Base-by-base conservation (phyloP, 768 basidiomycete genomes). In the Coprinopsis sp. region DNA sequence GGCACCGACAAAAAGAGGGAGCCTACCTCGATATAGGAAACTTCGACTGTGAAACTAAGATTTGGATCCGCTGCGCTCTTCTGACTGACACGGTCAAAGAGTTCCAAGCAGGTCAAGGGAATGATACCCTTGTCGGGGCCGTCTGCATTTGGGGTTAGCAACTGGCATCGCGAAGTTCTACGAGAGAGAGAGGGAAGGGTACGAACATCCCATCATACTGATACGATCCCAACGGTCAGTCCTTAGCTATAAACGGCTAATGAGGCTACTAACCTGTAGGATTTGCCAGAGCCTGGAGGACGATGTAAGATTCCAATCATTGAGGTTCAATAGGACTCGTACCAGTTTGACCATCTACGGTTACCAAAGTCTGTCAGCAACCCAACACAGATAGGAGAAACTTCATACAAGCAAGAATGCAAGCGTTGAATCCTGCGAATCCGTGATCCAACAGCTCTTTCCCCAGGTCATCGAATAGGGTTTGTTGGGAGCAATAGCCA, bases 101-200 rank as follows among this genome's bases (percentile, higher is more conserved):
- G 73, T 63, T 96, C 93, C 40, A 79, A 82, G 58, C 95, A 98
- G 37, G 93, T 96, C 34, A 96, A 79, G 22, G 95, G 95, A 52
- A 97, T 98, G 60, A 99, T 95, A 45, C 95, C 95, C 66, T 96
- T 96, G 76, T 98, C 95, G 37, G 78, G 73, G 25, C 93, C 93
- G 60, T 97, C 91, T 95, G 38, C 27, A 31, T n/a, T 33, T n/a
- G 44, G 33, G 6, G 24, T n/a, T 16, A 40, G 36, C n/a, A n/a
- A n/a, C n/a, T 38, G 28, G 29, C 37, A 51, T 31, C 46, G 30
- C 38, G 33, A 14, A 29, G 16, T 22, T 42, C 29, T 39, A 33
- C 45, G 8, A 31, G 12, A 22, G 16, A 19, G 10, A 19, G 37
- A 21, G 51, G 42, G 29, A 33, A 44, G 44, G 46, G 29, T 12